Base-by-base conservation (phyloP, 169 alveolate genomes). In the Plasmodium malariae region DNA sequence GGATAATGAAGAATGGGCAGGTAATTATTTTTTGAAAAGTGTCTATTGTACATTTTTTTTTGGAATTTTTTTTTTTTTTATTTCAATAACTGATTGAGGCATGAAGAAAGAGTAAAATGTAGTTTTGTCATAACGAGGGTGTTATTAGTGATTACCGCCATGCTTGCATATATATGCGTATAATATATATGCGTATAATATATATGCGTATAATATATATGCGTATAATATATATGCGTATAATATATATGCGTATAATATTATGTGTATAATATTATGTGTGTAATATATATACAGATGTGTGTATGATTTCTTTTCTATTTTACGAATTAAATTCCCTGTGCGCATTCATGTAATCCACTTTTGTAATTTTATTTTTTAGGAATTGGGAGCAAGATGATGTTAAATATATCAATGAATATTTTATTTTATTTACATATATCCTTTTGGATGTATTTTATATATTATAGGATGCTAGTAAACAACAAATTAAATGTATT, bases 1-100 rank as follows among this genome's bases (percentile, higher is more conserved):
- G 96, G 96, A 94, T 63, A 94, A 94, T 76, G 96, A 94, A 78
- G 95, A 92, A 24, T 94, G 96, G 96, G 95, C 94, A 80, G 90
- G 90, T 80, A 65, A 36, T 28, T 48, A 17, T 60, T 49, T 3
- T 3, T 1, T 24, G 55, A 57, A 74, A 72, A 69, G 7, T 28
- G 67, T 17, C 3, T 34, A 6, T 0, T 32, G 0, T 67, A 48
- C 51, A 14, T 19, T 32, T 28, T 37, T n/a, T 19, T 32, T 28
- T 37, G n/a, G 60, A 9, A 26, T 2, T 9, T 26, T 19, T 21
- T 19, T 43, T 3, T 32, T 32, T 26, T 11, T 3, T 67, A 7
- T 26, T n/a, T 1, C 12, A 1, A 36, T 14, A 67, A 65, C n/a
- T 7, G 30, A 6, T 28, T 37, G 74, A 24, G 34, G 21, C 21